These are phyloP conservation scores for Zalaria sp. DNA, from an alignment of 2,329 filamentous ascomycete genomes.

Conservation along the genomic window DNA sequence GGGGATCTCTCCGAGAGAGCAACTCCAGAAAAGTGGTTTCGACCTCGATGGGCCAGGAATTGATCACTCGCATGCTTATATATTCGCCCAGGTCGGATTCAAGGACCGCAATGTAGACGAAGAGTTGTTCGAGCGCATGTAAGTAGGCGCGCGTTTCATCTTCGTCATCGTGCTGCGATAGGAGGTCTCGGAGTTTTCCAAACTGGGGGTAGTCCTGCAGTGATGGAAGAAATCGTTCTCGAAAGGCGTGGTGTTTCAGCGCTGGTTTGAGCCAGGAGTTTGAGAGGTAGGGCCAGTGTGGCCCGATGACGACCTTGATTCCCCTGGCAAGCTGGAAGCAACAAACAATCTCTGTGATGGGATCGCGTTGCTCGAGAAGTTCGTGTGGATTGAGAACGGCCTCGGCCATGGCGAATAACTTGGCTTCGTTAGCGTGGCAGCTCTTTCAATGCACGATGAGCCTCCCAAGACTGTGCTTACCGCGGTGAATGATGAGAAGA, in stretches of 20 bases:
- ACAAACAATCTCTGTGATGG: constrained; percentile 1
- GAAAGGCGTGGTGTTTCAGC: too few relatives aligned
- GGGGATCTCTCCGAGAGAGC: neutral
- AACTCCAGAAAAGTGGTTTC: neutral
- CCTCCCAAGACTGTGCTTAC: neutral
- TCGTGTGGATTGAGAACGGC: neutral
- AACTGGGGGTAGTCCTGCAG: neutral
- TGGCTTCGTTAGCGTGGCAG: too few relatives aligned
- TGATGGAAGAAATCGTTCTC: too few relatives aligned
- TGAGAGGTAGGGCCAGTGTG: neutral
- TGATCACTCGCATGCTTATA: neutral
- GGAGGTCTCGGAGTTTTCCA: neutral
- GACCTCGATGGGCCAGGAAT: constrained; percentile 1
- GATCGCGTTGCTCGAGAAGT: neutral
- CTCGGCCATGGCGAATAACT: constrained; percentile 3
- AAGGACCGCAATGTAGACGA: constrained; percentile 2
- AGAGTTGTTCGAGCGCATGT: neutral
- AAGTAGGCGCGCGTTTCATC: constrained; percentile 1
- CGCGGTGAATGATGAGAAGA: constrained; percentile 6
- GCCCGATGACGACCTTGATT: constrained; percentile 1
- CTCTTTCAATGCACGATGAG: too few relatives aligned
- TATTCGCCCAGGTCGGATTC: neutral
- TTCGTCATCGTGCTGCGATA: neutral
- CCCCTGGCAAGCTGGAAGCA: constrained; percentile 2
- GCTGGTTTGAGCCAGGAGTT: too few relatives aligned